Conservation (phyloP, 495 filamentous ascomycete species). For the Achaetomiella virescens region DNA sequence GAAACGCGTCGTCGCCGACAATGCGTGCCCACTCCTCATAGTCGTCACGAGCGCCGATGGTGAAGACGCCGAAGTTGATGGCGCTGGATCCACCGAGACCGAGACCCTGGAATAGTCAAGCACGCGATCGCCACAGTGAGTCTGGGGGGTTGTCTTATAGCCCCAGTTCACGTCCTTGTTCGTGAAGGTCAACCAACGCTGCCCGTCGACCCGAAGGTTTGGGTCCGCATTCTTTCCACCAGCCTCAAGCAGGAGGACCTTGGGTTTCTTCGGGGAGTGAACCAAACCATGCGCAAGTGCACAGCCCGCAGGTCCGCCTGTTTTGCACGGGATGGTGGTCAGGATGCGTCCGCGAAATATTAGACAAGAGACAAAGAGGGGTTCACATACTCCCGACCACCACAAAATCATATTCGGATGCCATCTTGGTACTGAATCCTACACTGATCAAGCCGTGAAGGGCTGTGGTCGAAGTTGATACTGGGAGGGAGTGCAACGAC, state of each 20-base stretch:
- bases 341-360: background rate
- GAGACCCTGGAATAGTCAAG: slow-evolving; percentile 52
- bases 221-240: slow-evolving; percentile 46
- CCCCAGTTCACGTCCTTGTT: slow-evolving; percentile 50
- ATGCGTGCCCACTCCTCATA: slow-evolving; percentile 50
- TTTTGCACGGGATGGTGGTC: slow-evolving; percentile 6
- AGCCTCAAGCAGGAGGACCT: slow-evolving; percentile 54
- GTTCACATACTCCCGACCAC: slow-evolving; percentile 46
- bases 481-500: background rate
- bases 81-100: slow-evolving; percentile 56
- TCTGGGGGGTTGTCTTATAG: slow-evolving; percentile 54
- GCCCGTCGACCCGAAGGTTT: slow-evolving; percentile 42
- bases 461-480: background rate
- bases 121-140: slow-evolving; percentile 42
- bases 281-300: slow-evolving; percentile 44
- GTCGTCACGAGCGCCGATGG: slow-evolving; percentile 52
- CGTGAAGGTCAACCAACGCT: slow-evolving; percentile 48
- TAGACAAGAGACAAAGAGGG: background rate
- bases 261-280: slow-evolving; percentile 36
- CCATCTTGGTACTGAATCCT: slow-evolving; percentile 6
- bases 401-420: slow-evolving; percentile 45
- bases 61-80: slow-evolving; percentile 59
- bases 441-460: too few relatives aligned
- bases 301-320: slow-evolving; percentile 54
- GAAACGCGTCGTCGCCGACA: slow-evolving; percentile 40